These are phyloP conservation scores for Xerocomellus amylosporus DNA, from an alignment of 768 basidiomycete genomes.

Conservation along the genomic window DNA sequence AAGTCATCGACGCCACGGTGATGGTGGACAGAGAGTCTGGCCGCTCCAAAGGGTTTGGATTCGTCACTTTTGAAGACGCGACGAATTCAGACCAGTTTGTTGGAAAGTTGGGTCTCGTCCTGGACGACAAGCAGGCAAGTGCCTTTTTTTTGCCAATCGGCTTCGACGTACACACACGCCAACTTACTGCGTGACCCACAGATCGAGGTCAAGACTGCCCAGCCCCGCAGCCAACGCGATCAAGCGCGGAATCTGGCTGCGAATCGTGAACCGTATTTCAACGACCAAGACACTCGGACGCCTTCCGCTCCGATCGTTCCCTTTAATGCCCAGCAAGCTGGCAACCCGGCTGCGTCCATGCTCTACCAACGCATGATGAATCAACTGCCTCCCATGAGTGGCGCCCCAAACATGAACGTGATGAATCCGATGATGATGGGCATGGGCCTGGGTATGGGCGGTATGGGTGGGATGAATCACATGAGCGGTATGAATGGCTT, in stretches of 20 bases:
- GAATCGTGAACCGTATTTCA: constrained; percentile 31
- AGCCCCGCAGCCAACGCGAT: constrained; percentile 64
- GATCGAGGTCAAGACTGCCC: constrained; percentile 84
- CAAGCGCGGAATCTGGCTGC: constrained; percentile 40
- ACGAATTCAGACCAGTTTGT: constrained; percentile 63
- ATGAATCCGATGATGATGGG: constrained; percentile 48
- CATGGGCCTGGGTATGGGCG: constrained; percentile 43
- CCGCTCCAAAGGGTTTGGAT: constrained; percentile 80
- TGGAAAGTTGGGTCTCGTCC: constrained; percentile 59
- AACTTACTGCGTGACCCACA: constrained; percentile 23
- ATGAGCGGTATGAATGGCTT: constrained; percentile 23
- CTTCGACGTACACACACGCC: not conserved
- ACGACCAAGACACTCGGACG: constrained; percentile 36
- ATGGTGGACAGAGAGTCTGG: constrained; percentile 80
- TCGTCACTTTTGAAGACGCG: constrained; percentile 75
- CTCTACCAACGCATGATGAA: constrained; percentile 38
- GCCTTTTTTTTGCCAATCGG: no score
- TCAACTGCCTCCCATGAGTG: constrained; percentile 44
- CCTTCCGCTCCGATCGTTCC: constrained; percentile 32
- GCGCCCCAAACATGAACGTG: constrained; percentile 49
- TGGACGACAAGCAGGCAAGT: constrained; percentile 76
- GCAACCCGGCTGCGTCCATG: constrained; percentile 34
- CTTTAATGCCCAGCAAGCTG: constrained; percentile 35
- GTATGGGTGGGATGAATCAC: constrained; percentile 34
- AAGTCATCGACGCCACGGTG: constrained; percentile 78